Percentiles rank a stretch among this genome's conserved stretches.
Evolutionary conservation across 768 basidiomycete genomes (phyloP).

Genomic region (Mycena rosella): DNA sequence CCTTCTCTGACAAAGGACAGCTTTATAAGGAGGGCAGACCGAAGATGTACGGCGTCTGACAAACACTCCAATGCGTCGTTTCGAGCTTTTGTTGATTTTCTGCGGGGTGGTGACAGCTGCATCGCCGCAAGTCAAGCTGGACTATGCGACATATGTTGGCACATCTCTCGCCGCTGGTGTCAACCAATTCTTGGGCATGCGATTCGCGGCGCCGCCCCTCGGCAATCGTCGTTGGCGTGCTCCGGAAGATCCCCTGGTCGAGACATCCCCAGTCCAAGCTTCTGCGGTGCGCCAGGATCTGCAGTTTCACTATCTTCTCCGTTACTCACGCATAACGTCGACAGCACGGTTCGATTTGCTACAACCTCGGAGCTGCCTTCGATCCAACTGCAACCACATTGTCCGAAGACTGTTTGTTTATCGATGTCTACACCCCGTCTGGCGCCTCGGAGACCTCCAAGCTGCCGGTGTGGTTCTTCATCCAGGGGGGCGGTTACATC

Average conservation of each 20-base stretch:
- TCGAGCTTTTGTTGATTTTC: too few relatives aligned
- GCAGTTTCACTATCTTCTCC: conserved; percentile 6
- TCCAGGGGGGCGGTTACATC: conserved; percentile 29
- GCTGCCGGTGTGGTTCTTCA: conserved; percentile 30
- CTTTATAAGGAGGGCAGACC: too few relatives aligned
- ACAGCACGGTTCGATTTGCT: conserved; percentile 28
- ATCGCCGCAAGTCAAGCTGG: too few relatives aligned
- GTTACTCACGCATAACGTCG: conserved; percentile 15
- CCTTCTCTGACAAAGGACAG: too few relatives aligned
- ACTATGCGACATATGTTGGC: too few relatives aligned
- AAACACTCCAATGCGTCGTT: too few relatives aligned
- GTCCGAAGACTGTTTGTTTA: conserved; percentile 28
- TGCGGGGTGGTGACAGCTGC: too few relatives aligned
- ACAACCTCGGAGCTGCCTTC: conserved; percentile 23
- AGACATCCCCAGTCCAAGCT: conserved; percentile 21
- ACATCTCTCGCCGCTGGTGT: too few relatives aligned
- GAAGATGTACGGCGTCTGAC: too few relatives aligned
- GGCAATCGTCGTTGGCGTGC: conserved; percentile 25
- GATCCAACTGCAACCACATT: conserved; percentile 21
- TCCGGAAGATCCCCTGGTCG: conserved; percentile 23
- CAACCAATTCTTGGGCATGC: too few relatives aligned
- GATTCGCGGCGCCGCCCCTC: conserved; percentile 24
- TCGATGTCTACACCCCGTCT: conserved; percentile 28
- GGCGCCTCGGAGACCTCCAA: conserved; percentile 23
- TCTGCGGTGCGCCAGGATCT: conserved; percentile 20